These are phyloP conservation scores for Escovopsis sp. DNA, from an alignment of 2,329 filamentous ascomycete genomes.

Conservation along the genomic window DNA sequence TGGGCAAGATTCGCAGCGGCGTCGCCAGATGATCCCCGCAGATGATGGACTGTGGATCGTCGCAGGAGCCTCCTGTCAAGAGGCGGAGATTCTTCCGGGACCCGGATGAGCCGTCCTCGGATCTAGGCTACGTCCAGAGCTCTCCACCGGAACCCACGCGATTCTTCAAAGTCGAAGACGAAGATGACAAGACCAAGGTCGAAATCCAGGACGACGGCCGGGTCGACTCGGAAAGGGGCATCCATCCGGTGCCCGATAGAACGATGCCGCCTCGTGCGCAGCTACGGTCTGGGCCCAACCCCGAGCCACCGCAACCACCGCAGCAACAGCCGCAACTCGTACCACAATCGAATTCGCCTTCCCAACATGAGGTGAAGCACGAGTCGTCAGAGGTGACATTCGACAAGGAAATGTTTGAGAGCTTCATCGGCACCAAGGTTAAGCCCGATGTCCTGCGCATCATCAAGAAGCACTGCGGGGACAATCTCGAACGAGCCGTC, in stretches of 20 bases:
- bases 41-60: slow-evolving; percentile 25
- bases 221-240: slow-evolving; percentile 5
- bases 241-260: not conserved
- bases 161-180: slow-evolving; percentile 11
- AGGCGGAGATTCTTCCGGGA: slow-evolving; percentile 25
- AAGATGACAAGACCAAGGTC: slow-evolving; percentile 4
- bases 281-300: too few relatives aligned
- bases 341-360: not conserved
- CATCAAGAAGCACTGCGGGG: slow-evolving; percentile 39
- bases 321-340: not conserved
- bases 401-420: slow-evolving; percentile 42
- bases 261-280: not conserved
- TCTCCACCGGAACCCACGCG: slow-evolving; percentile 11
- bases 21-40: slow-evolving; percentile 1
- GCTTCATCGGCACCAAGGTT: slow-evolving; percentile 44
- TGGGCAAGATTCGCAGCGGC: too few relatives aligned
- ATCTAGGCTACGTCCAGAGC: slow-evolving; percentile 9
- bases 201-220: slow-evolving; percentile 7
- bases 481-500: slow-evolving; percentile 46
- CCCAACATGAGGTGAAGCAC: not conserved
- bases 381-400: slow-evolving; percentile 26
- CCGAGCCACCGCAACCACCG: not conserved
- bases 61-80: slow-evolving; percentile 31
- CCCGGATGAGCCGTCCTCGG: slow-evolving; percentile 16
- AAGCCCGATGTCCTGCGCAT: slow-evolving; percentile 30